Evolutionary conservation across 371 early-diverging fungal species (phyloP), one percentile per base, ranked within the genome.

Genomic region (Rhizopus sp.): DNA sequence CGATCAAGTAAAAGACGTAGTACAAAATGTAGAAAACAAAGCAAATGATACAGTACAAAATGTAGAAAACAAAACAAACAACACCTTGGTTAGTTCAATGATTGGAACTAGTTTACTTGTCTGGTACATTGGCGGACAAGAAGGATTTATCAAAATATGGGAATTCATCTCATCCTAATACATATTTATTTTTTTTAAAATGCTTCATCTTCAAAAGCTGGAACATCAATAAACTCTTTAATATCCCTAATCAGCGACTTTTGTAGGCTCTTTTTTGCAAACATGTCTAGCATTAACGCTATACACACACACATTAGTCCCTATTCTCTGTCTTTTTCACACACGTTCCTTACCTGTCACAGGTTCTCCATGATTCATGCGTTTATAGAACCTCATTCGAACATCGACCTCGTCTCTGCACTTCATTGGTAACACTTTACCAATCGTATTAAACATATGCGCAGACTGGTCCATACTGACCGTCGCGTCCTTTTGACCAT

Each of bases 401-500:
- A 73, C 59, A 41, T 80, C 80, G 1, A 79, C 73, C 35, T 79
- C 73, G 35, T 70, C 71, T 45, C 72, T 52, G 31, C 63, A 57
- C 33, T 68, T 69, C 1, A 55, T 54, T 5, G 80, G 70, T 23
- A 80, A 57, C 0, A 69, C 63, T 41, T 73, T 66, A 4, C 70
- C 72, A 33, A 80, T 46, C 7, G 63, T 57, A 46, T 70, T 77
- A 59, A 73, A 77, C 73, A 80, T 75, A 31, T 62, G 60, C 5
- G 66, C 63, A 2, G 80, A 75, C 42, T 77, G 77, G 8, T 69
- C 68, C 42, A 67, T 59, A 13, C 70, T 70, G 0, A 80, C 80
- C 3, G 63, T 64, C 3, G 63, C 56, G 53, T 80, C 80, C 34
- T 63, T 68, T 57, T 80, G 77, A 15, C 80, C 80, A 53, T 80